Conservation (phyloP, 1,284 basidiomycete genomes). For the Coniophora puteana region DNA sequence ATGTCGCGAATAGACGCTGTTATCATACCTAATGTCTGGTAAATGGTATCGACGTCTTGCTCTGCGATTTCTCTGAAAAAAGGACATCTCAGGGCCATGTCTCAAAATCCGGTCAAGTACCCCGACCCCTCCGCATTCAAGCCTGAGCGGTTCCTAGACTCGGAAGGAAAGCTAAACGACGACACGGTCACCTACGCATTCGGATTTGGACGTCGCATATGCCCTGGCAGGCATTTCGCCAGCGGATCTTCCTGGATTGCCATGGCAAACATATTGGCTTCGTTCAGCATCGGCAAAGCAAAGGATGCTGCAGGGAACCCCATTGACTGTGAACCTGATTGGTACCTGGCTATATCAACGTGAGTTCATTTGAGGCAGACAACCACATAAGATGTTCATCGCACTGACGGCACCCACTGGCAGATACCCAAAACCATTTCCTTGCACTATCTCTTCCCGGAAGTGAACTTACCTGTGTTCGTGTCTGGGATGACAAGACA, state of each 20-base stretch:
- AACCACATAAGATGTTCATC: too few relatives aligned
- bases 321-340: too few relatives aligned
- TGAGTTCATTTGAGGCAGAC: too few relatives aligned
- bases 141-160: conserved; percentile 26
- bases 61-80: background rate
- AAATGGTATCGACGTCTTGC: background rate
- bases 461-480: too few relatives aligned
- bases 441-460: too few relatives aligned
- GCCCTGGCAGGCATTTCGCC: conserved; percentile 9
- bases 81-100: conserved; percentile 24
- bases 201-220: conserved; percentile 28
- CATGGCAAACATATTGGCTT: conserved; percentile 3
- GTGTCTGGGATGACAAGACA: too few relatives aligned
- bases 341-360: too few relatives aligned
- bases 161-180: conserved; percentile 22
- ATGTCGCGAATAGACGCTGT: conserved; percentile 24
- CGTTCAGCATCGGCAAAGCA: conserved; percentile 29
- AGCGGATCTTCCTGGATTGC: conserved; percentile 1
- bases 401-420: too few relatives aligned
- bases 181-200: conserved; percentile 21
- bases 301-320: conserved; percentile 28
- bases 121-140: conserved; percentile 22
- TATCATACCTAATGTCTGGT: conserved; percentile 28
- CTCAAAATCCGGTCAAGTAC: conserved; percentile 21
- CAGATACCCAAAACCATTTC: too few relatives aligned